Evolutionary conservation across 2,329 filamentous ascomycete species (phyloP).

Genomic region (Rachicladosporium sp.): DNA sequence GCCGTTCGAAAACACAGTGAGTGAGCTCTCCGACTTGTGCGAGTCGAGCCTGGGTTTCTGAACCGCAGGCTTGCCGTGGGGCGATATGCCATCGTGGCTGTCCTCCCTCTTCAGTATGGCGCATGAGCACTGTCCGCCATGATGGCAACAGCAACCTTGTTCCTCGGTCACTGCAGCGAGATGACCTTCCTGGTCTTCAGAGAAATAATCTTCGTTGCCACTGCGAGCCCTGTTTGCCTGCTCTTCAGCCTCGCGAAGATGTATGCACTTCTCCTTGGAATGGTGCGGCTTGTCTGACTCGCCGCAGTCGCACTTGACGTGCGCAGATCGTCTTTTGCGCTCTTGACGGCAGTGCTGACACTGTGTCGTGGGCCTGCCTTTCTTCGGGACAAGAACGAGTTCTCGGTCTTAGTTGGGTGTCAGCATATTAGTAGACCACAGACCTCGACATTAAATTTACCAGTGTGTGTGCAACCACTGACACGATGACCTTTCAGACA

Average conservation of each 20-base stretch:
- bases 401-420: conserved; percentile 56
- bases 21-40: conserved; percentile 46
- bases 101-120: conserved; percentile 44
- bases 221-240: conserved; percentile 18
- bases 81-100: conserved; percentile 18
- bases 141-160: conserved; percentile 40
- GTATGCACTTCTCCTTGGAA: conserved; percentile 35
- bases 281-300: conserved; percentile 60
- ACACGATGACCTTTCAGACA: conserved; percentile 97
- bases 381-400: conserved; percentile 90
- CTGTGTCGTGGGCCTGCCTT: conserved; percentile 93
- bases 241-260: conserved; percentile 26
- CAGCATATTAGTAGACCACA: no score
- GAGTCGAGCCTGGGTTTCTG: conserved; percentile 45
- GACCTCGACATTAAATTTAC: conserved; percentile 43
- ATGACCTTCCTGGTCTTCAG: conserved; percentile 15
- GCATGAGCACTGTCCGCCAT: conserved; percentile 49
- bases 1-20: conserved; percentile 51
- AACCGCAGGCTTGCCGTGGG: conserved; percentile 29
- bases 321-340: conserved; percentile 89
- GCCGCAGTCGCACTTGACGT: conserved; percentile 93
- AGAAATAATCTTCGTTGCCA: conserved; percentile 9
- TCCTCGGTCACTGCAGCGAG: conserved; percentile 25
- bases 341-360: conserved; percentile 92
- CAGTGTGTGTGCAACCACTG: conserved; percentile 92